Base-by-base conservation (phyloP, 805 yeast genomes). In the Candida cerambycidarum region DNA sequence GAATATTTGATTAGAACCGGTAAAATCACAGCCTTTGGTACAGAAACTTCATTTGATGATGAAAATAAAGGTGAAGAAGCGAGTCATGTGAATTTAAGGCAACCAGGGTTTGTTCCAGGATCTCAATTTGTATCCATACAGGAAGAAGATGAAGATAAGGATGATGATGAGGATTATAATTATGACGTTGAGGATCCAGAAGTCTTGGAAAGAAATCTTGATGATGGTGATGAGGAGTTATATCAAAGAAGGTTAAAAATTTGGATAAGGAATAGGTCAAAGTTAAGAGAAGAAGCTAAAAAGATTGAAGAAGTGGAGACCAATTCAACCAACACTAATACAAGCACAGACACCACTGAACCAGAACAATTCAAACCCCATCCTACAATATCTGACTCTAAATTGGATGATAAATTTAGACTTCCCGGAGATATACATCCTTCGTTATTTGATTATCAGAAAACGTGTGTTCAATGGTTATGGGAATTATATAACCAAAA, bases 381-480 rank as follows among this genome's bases (percentile, higher is more conserved):
- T 62, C 97, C 97, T 0, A 65, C 76, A 0, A 69, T 77, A 18
- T 75, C 86, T 0, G 97, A 89, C 60, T 90, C 95, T 0, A 71
- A 76, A 5, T 63, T 92, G 4, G 84, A 88, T 55, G 79, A 77
- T 29, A 78, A 76, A 7, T 89, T 83, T 61, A 76, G 67, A 45
- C 70, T 93, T 0, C 98, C 99, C 0, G 98, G 97, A 2, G 97
- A 92, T 51, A 81, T 93, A 0, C 89, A 85, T 61, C 83, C 93
- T 0, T 76, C 89, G 4, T 65, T 93, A 11, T 93, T 93, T 56
- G 96, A 88, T 50, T 93, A 93, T 60, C 99, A 93, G 56, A 87
- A 87, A 55, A 93, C 98, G 0, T 89, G 98, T 48, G 97, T 93
- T 1, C 96, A 93, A 55, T 92, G 99, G 99, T 76, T 93, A 2